These are phyloP conservation scores for Saccharomycopsis amapae DNA, from an alignment of 805 yeast species.

Conservation along the genomic window DNA sequence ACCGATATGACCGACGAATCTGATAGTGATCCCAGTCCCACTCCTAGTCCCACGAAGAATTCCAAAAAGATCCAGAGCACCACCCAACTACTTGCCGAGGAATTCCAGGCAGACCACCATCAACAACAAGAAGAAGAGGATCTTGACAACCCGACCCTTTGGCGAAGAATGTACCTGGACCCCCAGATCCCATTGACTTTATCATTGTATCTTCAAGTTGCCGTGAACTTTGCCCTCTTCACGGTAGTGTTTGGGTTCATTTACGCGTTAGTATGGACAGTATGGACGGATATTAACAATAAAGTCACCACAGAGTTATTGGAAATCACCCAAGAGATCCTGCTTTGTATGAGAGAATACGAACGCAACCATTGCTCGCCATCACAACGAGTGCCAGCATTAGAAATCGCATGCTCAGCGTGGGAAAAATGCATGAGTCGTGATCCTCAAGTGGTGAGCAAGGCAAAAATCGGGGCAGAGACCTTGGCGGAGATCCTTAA, in stretches of 20 bases:
- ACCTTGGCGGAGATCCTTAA: constrained; percentile 77
- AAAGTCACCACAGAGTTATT: constrained; percentile 58
- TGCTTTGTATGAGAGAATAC: constrained; percentile 63
- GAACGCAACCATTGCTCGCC: constrained; percentile 64
- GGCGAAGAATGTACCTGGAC: constrained; percentile 27
- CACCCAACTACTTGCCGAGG: too few species aligned
- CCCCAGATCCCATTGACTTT: constrained; percentile 50
- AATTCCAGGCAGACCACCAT: too few species aligned
- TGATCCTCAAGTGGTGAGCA: constrained; percentile 61
- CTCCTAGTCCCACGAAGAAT: background rate
- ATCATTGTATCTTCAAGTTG: constrained; percentile 56
- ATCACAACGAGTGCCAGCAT: constrained; percentile 60
- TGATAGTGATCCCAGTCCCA: background rate
- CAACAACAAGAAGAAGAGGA: background rate
- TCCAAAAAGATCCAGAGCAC: background rate
- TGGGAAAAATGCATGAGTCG: constrained; percentile 82
- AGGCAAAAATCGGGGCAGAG: constrained; percentile 69
- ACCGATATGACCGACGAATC: constrained; percentile 6
- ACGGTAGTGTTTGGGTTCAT: constrained; percentile 45
- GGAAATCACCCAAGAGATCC: constrained; percentile 56
- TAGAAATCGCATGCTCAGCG: constrained; percentile 58
- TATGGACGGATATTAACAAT: constrained; percentile 56
- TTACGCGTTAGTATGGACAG: constrained; percentile 1
- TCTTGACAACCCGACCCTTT: constrained; percentile 11
- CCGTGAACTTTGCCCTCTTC: constrained; percentile 49